Conservation (phyloP, 768 basidiomycete species). For the Suillus lakei region DNA sequence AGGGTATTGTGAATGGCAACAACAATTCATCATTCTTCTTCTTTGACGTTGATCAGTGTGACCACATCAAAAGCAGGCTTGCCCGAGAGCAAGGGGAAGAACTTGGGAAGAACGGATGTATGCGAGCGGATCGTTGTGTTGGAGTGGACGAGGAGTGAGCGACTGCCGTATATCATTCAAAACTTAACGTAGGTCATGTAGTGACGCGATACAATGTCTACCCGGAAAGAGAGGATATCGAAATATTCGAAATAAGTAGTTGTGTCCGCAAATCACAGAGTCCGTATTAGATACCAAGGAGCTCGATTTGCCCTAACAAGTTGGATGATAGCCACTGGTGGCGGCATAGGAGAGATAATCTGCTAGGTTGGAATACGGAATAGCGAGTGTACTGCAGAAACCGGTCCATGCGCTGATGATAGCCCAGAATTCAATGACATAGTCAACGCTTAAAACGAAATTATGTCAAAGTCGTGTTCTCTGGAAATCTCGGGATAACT, state of each 20-base stretch:
- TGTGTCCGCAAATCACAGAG: background rate
- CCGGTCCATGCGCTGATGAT: constrained; percentile 30
- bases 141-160: too few relatives aligned
- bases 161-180: too few relatives aligned
- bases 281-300: background rate
- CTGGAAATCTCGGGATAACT: background rate
- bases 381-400: constrained; percentile 22
- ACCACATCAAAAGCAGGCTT: too few relatives aligned
- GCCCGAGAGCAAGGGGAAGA: too few relatives aligned
- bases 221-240: background rate
- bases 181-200: background rate
- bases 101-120: too few relatives aligned
- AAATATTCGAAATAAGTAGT: background rate
- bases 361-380: constrained; percentile 27
- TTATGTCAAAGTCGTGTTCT: background rate
- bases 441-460: constrained; percentile 17
- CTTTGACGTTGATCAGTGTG: too few relatives aligned
- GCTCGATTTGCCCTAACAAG: constrained; percentile 16
- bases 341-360: constrained; percentile 29
- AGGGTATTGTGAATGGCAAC: too few relatives aligned
- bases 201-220: background rate
- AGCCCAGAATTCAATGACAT: constrained; percentile 27
- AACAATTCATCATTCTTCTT: too few relatives aligned
- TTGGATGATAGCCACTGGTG: constrained; percentile 18
- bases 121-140: too few relatives aligned